These are phyloP conservation scores for Nicotiana knightiana DNA, from an alignment of 257 asterid species.

Conservation along the genomic window DNA sequence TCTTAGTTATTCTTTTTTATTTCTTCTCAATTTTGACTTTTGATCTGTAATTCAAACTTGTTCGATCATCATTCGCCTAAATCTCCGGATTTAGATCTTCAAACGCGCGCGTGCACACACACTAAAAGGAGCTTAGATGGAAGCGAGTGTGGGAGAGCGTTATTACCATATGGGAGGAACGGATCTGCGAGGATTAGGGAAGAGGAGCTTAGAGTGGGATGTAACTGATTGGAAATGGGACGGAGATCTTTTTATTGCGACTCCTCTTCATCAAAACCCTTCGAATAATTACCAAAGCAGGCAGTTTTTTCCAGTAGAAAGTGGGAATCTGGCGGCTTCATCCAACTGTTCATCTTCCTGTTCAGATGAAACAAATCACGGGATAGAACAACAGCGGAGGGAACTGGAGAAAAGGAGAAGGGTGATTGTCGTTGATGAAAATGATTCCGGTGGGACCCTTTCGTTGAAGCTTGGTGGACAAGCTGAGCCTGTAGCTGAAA, in stretches of 20 bases:
- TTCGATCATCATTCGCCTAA: not conserved
- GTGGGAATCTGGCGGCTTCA: conserved; percentile 16
- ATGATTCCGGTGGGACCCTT: conserved; percentile 26
- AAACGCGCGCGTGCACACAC: not conserved
- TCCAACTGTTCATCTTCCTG: conserved; percentile 54
- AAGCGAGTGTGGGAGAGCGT: conserved; percentile 36
- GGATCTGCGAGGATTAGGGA: conserved; percentile 32
- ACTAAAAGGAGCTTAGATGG: conserved; percentile 22
- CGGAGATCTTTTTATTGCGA: conserved; percentile 65
- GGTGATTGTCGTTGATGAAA: conserved; percentile 26
- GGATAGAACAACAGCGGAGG: conserved; percentile 15
- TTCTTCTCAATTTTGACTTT: not conserved
- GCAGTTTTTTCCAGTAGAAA: conserved; percentile 43
- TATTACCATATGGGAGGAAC: conserved; percentile 34
- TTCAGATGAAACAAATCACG: conserved; percentile 46
- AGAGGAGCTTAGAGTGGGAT: conserved; percentile 64
- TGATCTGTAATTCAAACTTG: conserved; percentile 17
- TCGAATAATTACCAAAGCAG: conserved; percentile 28
- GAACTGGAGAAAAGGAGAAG: conserved; percentile 59
- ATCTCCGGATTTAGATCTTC: conserved; percentile 4
- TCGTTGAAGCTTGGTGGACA: conserved; percentile 49
- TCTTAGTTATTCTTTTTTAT: not conserved
- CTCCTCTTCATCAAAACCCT: conserved; percentile 32
- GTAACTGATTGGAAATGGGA: conserved; percentile 74
- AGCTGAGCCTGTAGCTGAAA: conserved; percentile 33